Evolutionary conservation across 2,329 filamentous ascomycete species (phyloP).

Genomic region (Fusarium sp.): DNA sequence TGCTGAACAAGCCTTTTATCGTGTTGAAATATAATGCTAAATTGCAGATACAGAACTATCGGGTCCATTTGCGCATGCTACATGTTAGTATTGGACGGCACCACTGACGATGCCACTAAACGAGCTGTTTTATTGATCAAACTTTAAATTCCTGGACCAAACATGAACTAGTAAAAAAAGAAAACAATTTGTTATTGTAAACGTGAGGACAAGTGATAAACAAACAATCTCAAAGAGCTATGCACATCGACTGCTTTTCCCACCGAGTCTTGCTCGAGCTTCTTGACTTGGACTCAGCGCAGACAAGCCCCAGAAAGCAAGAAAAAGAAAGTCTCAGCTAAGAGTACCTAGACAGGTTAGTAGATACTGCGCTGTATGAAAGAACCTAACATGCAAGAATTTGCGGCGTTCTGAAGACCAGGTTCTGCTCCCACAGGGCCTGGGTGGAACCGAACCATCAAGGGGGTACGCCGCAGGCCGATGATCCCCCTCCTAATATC

Average conservation of each 20-base stretch:
- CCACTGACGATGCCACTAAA: too few relatives aligned
- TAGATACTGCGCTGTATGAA: too few relatives aligned
- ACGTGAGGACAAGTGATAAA: background rate
- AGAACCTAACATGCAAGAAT: background rate
- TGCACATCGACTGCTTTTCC: background rate
- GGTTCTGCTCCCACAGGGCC: background rate
- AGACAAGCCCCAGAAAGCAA: constrained; percentile 6
- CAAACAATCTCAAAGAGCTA: background rate
- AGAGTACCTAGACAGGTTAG: background rate
- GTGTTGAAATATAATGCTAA: too few relatives aligned
- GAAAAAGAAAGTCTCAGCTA: background rate
- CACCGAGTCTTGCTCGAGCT: background rate
- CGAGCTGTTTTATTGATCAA: background rate
- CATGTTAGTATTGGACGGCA: too few relatives aligned
- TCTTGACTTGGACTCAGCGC: constrained; percentile 8
- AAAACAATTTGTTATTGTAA: background rate
- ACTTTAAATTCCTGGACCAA: background rate
- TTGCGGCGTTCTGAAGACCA: constrained; percentile 8
- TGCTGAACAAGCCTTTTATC: too few relatives aligned
- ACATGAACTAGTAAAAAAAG: background rate
- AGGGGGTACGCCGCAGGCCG: constrained; percentile 15
- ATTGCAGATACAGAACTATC: too few relatives aligned
- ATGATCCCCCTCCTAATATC: constrained; percentile 22
- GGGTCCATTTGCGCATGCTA: too few relatives aligned
- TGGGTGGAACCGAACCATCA: constrained; percentile 7